Percentiles rank a stretch among this genome's conserved stretches.
Conservation (phyloP, 2,329 filamentous ascomycete species). For the Colletotrichum sp. region DNA sequence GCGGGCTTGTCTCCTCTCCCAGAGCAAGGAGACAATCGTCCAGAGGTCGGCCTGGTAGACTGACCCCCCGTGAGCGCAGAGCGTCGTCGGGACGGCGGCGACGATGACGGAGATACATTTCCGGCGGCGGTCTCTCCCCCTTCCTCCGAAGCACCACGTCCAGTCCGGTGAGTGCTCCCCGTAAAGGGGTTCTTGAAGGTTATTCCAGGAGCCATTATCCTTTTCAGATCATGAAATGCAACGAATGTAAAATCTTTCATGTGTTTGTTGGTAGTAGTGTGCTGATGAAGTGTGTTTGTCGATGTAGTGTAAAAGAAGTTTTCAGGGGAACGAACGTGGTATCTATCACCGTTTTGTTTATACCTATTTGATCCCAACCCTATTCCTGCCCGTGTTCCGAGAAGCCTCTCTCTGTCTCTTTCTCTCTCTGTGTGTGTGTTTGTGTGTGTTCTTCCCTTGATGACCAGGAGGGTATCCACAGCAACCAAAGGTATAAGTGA, state of each 20-base stretch:
- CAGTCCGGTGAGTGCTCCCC: neutral
- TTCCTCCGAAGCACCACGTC: neutral
- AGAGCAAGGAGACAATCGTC: neutral
- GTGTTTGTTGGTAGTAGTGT: neutral
- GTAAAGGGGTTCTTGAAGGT: neutral
- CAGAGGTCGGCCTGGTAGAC: neutral
- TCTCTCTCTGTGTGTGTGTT: no score
- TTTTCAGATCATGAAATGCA: neutral
- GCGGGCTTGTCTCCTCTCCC: neutral
- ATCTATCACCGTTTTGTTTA: neutral
- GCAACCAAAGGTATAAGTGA: neutral
- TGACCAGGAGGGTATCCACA: neutral
- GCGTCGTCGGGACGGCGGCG: neutral
- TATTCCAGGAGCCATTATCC: neutral
- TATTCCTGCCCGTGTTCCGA: neutral
- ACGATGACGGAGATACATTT: neutral
- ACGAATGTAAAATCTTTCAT: neutral
- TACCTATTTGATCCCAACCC: neutral
- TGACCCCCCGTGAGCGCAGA: neutral
- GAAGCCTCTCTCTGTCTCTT: neutral
- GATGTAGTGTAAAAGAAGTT: neutral
- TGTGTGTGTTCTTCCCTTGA: neutral
- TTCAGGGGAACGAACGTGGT: neutral
- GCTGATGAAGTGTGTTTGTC: neutral
- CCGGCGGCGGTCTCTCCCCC: neutral